phyloP scores from a whole-genome alignment of 768 basidiomycete species.

The Podaxis rugospora region DNA sequence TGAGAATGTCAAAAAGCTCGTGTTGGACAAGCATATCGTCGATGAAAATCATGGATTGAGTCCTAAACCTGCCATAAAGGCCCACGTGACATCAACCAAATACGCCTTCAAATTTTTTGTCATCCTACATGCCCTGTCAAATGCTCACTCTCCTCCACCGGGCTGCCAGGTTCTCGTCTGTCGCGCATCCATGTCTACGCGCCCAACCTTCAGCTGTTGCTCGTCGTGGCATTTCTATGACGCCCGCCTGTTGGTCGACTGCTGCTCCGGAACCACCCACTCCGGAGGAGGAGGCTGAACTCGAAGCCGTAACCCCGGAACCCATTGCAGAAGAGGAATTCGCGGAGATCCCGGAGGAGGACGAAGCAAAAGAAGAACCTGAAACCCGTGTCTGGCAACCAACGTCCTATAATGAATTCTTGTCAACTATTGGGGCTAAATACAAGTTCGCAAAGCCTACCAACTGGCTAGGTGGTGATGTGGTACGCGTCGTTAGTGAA shows the following conservation, averaged over 20 bases:
- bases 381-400: constrained; percentile 10
- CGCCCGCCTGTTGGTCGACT: constrained; percentile 17
- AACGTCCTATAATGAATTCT: constrained; percentile 36
- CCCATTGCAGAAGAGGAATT: constrained; percentile 12
- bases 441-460: constrained; percentile 44
- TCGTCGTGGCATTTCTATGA: constrained; percentile 24
- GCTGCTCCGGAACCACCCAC: constrained; percentile 24
- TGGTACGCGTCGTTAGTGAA: constrained; percentile 35
- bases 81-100: constrained; percentile 26
- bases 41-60: not conserved
- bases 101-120: constrained; percentile 27
- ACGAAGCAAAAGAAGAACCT: not conserved
- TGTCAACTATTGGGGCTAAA: constrained; percentile 33
- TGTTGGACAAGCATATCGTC: not conserved
- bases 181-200: constrained; percentile 25
- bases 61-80: constrained; percentile 18
- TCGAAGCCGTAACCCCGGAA: constrained; percentile 16
- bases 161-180: constrained; percentile 19
- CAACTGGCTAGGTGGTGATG: constrained; percentile 59
- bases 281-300: constrained; percentile 15
- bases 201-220: constrained; percentile 16
- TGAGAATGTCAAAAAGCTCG: constrained; percentile 39
- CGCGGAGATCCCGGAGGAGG: constrained; percentile 12
- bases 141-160: constrained; percentile 33
- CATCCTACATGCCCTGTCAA: constrained; percentile 14